A percentile compares a stretch with the other conserved stretches of the same genome.
Evolutionary conservation across 2,329 filamentous ascomycete genomes (phyloP).

Genomic region (Trichoderma endophyticum): DNA sequence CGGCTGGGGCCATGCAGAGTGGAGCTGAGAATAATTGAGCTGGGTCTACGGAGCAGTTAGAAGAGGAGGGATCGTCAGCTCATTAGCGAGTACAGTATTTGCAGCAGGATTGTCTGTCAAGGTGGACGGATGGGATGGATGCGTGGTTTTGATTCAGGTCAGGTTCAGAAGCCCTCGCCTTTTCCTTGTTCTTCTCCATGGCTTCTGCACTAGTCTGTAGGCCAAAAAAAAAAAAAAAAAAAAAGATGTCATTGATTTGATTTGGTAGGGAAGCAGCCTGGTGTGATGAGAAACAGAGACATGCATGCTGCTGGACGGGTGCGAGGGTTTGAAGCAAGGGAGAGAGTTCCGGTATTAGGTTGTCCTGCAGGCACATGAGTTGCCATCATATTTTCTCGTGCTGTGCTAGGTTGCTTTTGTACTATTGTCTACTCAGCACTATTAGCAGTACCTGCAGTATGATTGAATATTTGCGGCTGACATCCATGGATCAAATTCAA

Average conservation of each 20-base stretch:
- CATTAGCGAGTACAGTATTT: not conserved
- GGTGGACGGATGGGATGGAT: not conserved
- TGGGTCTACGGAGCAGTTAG: not conserved
- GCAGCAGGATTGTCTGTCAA: not conserved
- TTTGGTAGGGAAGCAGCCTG: not conserved
- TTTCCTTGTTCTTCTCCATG: not conserved
- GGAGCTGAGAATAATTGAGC: conserved; percentile 7
- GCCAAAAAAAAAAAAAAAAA: not conserved
- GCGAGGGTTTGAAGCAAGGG: not conserved
- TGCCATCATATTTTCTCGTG: too few species aligned
- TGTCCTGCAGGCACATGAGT: not conserved
- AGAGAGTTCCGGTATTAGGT: not conserved
- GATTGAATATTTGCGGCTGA: not conserved
- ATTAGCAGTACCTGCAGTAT: not conserved
- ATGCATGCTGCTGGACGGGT: not conserved
- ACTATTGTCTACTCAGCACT: too few species aligned
- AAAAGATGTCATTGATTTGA: not conserved
- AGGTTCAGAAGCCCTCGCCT: not conserved
- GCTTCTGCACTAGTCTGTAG: not conserved
- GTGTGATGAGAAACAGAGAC: not conserved
- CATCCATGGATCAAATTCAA: not conserved
- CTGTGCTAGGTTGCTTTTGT: not conserved
- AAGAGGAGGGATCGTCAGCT: conserved; percentile 12
- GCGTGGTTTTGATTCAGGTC: not conserved
- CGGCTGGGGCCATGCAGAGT: not conserved